Evolutionary conservation across 192 early-diverging fungal genomes (phyloP), one percentile per base, ranked within the genome.

Genomic region (Coemansia sp.): DNA sequence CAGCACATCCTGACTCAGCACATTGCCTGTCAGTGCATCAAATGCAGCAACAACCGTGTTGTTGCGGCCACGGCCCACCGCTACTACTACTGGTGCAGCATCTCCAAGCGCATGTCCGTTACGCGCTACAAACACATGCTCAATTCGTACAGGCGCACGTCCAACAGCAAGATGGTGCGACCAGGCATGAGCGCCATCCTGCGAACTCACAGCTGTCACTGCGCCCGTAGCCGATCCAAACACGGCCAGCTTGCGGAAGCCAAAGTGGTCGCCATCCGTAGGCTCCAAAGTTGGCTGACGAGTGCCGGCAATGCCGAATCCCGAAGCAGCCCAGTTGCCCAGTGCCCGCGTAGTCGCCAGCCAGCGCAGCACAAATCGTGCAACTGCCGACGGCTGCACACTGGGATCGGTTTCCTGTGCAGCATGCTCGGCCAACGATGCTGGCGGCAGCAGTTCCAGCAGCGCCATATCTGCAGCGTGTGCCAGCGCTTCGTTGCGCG

Each of bases 161-260:
- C 58, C 55, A 20, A 53, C 52, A 2, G 53, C 49, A 38, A 89
- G 38, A 61, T 58, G 83, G 39, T 57, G 62, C n/a, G 85, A 83
- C 97, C 97, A 99, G 7, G 90, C 75, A 47, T 85, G 82, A 20
- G 81, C 62, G 3, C 94, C 94, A 42, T 68, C 83, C 46, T 72
- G 81, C 36, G 94, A 90, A 58, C 93, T 88, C 16, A 94, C 73
- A 5, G 91, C 94, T 26, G 90, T 73, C 11, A 98, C 44, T 47
- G 92, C 91, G 56, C 93, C 93, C 3, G 82, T 90, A 3, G 69
- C 48, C 14, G 93, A 83, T 7, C 81, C 85, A 63, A 93, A 88
- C 11, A 99, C 66, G 16, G 91, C 68, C n/a, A 97, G 76, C 69
- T 97, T 95, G 53, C 90, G 86, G 54, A 96, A 82, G 2, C 96